Conservation (phyloP, 768 basidiomycete genomes). For the Tylopilus rubrobrunneus region DNA sequence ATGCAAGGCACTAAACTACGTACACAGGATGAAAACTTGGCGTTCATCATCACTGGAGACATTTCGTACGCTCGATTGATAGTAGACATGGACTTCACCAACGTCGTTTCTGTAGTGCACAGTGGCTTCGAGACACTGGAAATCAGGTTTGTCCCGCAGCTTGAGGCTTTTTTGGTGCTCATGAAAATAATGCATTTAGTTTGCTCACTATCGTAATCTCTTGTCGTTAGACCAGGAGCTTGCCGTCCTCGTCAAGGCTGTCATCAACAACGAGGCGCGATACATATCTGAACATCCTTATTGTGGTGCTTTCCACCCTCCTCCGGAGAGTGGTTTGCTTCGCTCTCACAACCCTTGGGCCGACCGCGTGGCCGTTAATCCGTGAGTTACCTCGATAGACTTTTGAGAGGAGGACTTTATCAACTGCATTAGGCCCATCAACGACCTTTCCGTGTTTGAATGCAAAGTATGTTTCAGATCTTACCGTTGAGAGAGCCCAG, state of each 20-base stretch:
- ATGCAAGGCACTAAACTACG: slow-evolving; percentile 3
- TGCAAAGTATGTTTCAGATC: slow-evolving; percentile 55
- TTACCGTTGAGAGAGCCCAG: not conserved
- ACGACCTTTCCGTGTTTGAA: slow-evolving; percentile 71
- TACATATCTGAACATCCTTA: slow-evolving; percentile 73
- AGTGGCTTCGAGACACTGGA: slow-evolving; percentile 80
- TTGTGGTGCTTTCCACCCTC: slow-evolving; percentile 80
- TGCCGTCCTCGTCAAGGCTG: slow-evolving; percentile 67
- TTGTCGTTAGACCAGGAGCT: slow-evolving; percentile 55
- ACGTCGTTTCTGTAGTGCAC: slow-evolving; percentile 46
- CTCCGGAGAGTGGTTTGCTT: slow-evolving; percentile 64
- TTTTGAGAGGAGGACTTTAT: not conserved
- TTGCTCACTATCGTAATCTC: slow-evolving; percentile 65
- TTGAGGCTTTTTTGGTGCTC: not conserved
- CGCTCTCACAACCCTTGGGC: slow-evolving; percentile 69
- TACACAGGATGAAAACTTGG: slow-evolving; percentile 59
- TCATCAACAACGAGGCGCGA: slow-evolving; percentile 76
- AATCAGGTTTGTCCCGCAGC: slow-evolving; percentile 51
- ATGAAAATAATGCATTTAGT: slow-evolving; percentile 41
- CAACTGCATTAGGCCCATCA: slow-evolving; percentile 47
- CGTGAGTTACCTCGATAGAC: slow-evolving; percentile 43
- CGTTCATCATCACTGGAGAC: slow-evolving; percentile 80
- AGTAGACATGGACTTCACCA: not conserved
- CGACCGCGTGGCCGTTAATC: slow-evolving; percentile 65
- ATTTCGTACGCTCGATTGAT: slow-evolving; percentile 55